A percentile compares a stretch with the other conserved stretches of the same genome.
Evolutionary conservation across 768 basidiomycete genomes (phyloP).

Genomic region (Pholiota molesta): DNA sequence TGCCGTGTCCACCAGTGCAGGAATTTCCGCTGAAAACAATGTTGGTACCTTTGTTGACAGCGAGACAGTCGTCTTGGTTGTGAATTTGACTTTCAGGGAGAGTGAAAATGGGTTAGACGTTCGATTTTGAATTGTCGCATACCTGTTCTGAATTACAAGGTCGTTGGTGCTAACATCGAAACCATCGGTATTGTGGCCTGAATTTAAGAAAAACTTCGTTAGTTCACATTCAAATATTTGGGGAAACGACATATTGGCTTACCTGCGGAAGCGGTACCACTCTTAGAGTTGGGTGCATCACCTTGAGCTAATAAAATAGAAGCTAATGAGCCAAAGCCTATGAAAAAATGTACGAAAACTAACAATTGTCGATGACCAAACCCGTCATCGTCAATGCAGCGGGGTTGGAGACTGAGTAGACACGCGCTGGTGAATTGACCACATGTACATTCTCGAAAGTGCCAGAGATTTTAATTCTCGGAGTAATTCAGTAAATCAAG

Average conservation of each 20-base stretch:
- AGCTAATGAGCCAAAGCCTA: not conserved
- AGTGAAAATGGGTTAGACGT: not conserved
- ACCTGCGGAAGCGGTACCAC: constrained; percentile 35
- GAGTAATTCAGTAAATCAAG: not conserved
- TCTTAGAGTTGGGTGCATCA: constrained; percentile 50
- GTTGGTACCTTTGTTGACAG: constrained; percentile 47
- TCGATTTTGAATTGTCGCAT: not conserved
- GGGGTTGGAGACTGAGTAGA: constrained; percentile 42
- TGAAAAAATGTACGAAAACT: constrained; percentile 13
- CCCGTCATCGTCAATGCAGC: constrained; percentile 44
- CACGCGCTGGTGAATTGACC: constrained; percentile 42
- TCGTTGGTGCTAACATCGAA: constrained; percentile 44
- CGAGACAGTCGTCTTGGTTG: constrained; percentile 66
- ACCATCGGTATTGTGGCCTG: constrained; percentile 53
- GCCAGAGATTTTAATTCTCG: constrained; percentile 6
- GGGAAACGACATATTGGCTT: not conserved
- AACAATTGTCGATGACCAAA: constrained; percentile 60
- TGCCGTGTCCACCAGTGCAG: constrained; percentile 66
- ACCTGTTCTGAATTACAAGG: constrained; percentile 47
- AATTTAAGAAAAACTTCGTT: not conserved
- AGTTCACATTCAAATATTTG: too few relatives aligned
- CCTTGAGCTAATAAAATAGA: constrained; percentile 45
- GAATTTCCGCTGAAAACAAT: constrained; percentile 53
- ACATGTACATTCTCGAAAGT: constrained; percentile 38
- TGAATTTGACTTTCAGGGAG: constrained; percentile 29